Percentiles rank a stretch among this genome's conserved stretches.
Evolutionary conservation across 1,284 basidiomycete species (phyloP).

Genomic region (Inonotus obliquus): DNA sequence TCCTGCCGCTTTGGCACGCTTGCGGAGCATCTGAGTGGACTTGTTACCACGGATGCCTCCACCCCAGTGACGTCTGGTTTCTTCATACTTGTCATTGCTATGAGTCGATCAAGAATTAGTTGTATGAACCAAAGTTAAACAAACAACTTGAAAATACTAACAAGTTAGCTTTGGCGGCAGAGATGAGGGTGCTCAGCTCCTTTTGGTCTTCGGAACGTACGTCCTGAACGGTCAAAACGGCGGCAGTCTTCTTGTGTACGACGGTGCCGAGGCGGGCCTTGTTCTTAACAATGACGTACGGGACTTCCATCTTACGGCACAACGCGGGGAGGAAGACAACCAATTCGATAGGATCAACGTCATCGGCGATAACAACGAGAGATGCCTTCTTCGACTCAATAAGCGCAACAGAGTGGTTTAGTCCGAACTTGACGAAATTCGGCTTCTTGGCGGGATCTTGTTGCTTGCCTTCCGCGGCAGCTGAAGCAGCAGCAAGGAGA

Average conservation of each 20-base stretch:
- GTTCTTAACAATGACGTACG: conserved; percentile 97
- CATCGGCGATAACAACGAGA: conserved; percentile 95
- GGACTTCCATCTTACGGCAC: conserved; percentile 98
- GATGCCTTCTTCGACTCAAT: conserved; percentile 97
- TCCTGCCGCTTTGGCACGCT: conserved; percentile 90
- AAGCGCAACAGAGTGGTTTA: conserved; percentile 95
- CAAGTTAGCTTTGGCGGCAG: conserved; percentile 97
- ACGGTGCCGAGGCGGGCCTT: conserved; percentile 97
- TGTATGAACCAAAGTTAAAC: conserved; percentile 3
- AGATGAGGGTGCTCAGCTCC: conserved; percentile 90
- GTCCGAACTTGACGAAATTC: conserved; percentile 92
- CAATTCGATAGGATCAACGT: conserved; percentile 98
- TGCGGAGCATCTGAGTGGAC: conserved; percentile 87
- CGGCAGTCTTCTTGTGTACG: conserved; percentile 97
- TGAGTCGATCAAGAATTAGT: conserved; percentile 8
- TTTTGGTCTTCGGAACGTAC: conserved; percentile 93
- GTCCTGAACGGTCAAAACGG: conserved; percentile 88
- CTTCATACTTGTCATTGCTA: conserved; percentile 95
- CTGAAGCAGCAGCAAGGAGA: conserved; percentile 73
- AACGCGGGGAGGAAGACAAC: conserved; percentile 97
- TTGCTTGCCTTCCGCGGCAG: conserved; percentile 75
- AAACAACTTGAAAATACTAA: conserved; percentile 35
- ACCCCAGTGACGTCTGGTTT: conserved; percentile 90
- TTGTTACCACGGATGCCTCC: conserved; percentile 94
- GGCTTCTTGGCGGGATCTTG: conserved; percentile 84